phyloP scores from a whole-genome alignment of 139 green algal species.

The Closterium sp. region DNA sequence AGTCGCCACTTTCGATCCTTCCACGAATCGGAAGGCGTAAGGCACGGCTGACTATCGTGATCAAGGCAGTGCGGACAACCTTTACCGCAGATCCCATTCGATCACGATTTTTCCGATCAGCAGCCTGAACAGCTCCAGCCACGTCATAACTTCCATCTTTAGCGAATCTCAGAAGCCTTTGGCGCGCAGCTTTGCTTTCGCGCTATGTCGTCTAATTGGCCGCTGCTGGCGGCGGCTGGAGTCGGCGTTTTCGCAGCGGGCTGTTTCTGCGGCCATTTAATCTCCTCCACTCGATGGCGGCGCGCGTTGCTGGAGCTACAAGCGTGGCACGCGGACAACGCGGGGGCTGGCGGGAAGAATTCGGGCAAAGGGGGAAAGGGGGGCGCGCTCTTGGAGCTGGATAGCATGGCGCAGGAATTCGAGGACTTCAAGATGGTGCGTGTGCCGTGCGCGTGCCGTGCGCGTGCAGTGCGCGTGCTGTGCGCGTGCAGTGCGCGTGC shows the following conservation, averaged over 20 bases:
- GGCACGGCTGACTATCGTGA: background rate
- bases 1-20: background rate
- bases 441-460: background rate
- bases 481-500: background rate
- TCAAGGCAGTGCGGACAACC: background rate
- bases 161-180: background rate
- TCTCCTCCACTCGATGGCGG: background rate
- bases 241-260: background rate
- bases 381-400: background rate
- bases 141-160: too few species aligned
- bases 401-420: background rate
- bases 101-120: background rate
- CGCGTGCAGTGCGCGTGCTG: background rate
- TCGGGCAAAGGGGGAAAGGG: background rate
- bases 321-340: background rate
- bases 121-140: background rate
- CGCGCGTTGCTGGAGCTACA: background rate
- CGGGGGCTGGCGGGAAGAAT: background rate
- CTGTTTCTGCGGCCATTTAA: background rate
- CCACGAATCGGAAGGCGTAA: background rate
- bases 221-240: background rate
- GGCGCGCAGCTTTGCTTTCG: background rate
- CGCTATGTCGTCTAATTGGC: background rate
- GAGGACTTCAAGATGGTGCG: background rate
- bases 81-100: background rate